phyloP scores from a whole-genome alignment of 2,329 filamentous ascomycete species.

The Aspergillus fructus region DNA sequence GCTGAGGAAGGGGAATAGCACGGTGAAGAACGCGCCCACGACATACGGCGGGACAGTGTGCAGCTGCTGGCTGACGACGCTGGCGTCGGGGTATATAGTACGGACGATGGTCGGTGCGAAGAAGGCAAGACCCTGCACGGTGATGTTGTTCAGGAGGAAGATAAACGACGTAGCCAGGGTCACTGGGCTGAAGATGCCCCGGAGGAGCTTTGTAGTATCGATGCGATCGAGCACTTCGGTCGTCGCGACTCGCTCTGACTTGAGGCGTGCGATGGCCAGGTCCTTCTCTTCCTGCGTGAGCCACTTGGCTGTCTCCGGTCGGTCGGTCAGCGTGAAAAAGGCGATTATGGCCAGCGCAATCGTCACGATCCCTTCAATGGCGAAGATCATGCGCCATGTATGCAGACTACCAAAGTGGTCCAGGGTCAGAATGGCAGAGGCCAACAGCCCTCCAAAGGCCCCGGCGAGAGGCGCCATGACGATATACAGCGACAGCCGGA shows the following conservation, averaged over 20 bases:
- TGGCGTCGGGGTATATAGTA: conserved; percentile 63
- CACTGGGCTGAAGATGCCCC: conserved; percentile 65
- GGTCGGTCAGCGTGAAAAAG: conserved; percentile 66
- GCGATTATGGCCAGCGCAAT: conserved; percentile 57
- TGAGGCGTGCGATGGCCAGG: conserved; percentile 65
- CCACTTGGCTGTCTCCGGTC: conserved; percentile 67
- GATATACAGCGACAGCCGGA: conserved; percentile 67
- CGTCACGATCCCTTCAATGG: conserved; percentile 68
- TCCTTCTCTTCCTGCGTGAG: conserved; percentile 65
- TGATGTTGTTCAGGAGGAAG: conserved; percentile 67
- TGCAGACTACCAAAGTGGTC: conserved; percentile 56
- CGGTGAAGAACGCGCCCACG: conserved; percentile 65
- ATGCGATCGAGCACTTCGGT: conserved; percentile 65
- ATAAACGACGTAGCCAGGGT: conserved; percentile 57
- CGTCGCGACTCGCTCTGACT: conserved; percentile 64
- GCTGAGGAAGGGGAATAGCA: conserved; percentile 61
- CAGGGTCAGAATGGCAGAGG: conserved; percentile 62
- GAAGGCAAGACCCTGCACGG: conserved; percentile 69
- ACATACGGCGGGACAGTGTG: conserved; percentile 70
- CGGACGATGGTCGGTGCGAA: conserved; percentile 69
- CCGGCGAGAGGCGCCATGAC: conserved; percentile 70
- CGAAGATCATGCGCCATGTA: conserved; percentile 70
- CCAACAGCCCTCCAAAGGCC: conserved; percentile 68
- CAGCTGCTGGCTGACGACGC: conserved; percentile 64
- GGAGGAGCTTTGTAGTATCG: conserved; percentile 57